Base-by-base conservation (phyloP, 441 rosid genomes). In the Arabidopsis lyrata region DNA sequence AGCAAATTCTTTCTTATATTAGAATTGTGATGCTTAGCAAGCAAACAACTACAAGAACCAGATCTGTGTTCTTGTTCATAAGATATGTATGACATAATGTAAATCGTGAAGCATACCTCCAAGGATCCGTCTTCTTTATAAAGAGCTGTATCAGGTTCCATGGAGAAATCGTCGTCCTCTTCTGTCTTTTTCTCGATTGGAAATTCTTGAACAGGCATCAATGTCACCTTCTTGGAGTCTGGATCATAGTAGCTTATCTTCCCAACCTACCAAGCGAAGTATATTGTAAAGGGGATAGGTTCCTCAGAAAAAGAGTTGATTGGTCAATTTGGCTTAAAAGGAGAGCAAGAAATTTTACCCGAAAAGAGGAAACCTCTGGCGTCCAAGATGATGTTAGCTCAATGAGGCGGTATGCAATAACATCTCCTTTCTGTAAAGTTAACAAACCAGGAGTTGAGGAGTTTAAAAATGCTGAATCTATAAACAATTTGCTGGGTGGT, bases 371-470 rank as follows among this genome's bases (percentile, higher is more conserved):
- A 60, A 85, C 76, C 83, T 93, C 98, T 5, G 98, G 99, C 16
- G 95, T 91, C 98, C 97, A 93, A 72, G 93, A 88, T 22, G 91
- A 84, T 52, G 97, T 85, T 39, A 95, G 85, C 84, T 95, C 96
- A 80, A 95, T 81, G 58, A 93, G 73, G 42, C 92, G 90, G 82
- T 93, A 95, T 32, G 99, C 98, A 68, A 95, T 85, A 35, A 91
- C 75, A 78, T 93, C 95, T 16, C 95, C 98, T 83, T 81, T 90
- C 99, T 95, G 91, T 82, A 84, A 75, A 66, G 71, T 55, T 47
- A 70, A 47, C 61, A 72, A 4, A 60, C 61, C 48, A 63, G 39
- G 11, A 52, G 35, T 39, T 50, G 62, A 48, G 5, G 61, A 70
- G 41, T 31, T 27, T 11, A 13, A 59, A 64, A 16, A 58, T 36